phyloP scores from a whole-genome alignment of 208 protist species.

The Tetramitus jugosus region DNA sequence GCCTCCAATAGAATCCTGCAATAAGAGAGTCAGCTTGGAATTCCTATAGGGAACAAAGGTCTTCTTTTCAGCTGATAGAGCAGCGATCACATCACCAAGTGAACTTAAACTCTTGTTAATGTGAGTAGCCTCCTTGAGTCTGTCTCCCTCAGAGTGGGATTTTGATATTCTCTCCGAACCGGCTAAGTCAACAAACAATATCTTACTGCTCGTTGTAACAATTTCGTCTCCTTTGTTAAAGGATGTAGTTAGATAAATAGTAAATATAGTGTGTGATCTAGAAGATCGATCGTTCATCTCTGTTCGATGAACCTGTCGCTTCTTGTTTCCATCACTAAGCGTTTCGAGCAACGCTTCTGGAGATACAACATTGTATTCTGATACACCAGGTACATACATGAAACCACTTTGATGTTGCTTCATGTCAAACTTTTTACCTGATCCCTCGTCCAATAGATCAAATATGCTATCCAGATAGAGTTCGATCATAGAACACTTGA shows the following conservation, averaged over 20 bases:
- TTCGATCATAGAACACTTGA: constrained; percentile 52
- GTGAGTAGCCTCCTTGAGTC: background rate
- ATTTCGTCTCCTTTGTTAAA: no score
- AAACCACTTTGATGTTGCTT: constrained; percentile 31
- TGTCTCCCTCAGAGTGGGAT: background rate
- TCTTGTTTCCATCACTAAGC: constrained; percentile 30
- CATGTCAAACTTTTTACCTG: background rate
- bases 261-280: constrained; percentile 49
- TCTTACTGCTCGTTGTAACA: no score
- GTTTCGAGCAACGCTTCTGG: constrained; percentile 34
- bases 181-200: constrained; percentile 23
- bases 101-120: constrained; percentile 8
- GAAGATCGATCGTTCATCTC: constrained; percentile 37
- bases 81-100: constrained; percentile 7
- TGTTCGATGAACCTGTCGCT: constrained; percentile 38
- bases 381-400: constrained; percentile 27
- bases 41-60: constrained; percentile 69
- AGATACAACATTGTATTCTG: constrained; percentile 31
- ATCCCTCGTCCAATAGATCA: constrained; percentile 41
- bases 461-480: constrained; percentile 53
- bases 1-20: constrained; percentile 57
- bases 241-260: constrained; percentile 40
- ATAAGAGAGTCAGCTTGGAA: constrained; percentile 54
- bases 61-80: background rate
- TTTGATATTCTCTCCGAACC: constrained; percentile 16